phyloP scores from a whole-genome alignment of 2,329 filamentous ascomycete species.

The Verticillium alfalfae region DNA sequence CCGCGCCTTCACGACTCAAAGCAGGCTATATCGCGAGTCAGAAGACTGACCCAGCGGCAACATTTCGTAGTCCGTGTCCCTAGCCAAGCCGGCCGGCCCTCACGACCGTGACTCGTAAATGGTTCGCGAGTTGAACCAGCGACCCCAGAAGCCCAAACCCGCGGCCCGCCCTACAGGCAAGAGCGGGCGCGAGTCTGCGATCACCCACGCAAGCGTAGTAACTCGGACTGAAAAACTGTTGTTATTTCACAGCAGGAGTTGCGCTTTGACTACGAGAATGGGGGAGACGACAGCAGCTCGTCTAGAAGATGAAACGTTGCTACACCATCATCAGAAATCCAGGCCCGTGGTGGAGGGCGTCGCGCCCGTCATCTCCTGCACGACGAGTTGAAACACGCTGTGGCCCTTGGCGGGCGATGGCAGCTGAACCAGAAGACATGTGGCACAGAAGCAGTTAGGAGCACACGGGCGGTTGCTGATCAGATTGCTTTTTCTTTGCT shows the following conservation, averaged over 20 bases:
- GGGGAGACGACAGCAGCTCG: not conserved
- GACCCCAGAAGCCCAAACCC: not conserved
- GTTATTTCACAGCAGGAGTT: not conserved
- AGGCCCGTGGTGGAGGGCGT: not conserved
- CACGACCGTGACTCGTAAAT: not conserved
- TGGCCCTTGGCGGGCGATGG: not conserved
- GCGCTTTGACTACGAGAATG: not conserved
- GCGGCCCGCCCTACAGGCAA: not conserved
- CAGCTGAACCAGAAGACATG: not conserved
- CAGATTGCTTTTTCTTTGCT: not conserved
- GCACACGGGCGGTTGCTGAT: not conserved
- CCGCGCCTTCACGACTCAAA: too few relatives aligned
- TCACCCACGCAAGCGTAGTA: not conserved
- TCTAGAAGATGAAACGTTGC: not conserved
- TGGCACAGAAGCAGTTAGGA: not conserved
- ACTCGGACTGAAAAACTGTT: not conserved
- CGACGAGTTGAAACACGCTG: not conserved
- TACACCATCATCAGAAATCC: not conserved
- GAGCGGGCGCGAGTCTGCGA: not conserved
- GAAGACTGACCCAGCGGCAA: not conserved
- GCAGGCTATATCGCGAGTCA: not conserved
- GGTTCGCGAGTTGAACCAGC: not conserved
- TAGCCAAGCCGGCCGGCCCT: not conserved
- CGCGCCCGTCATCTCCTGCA: not conserved
- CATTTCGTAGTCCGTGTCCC: not conserved